Percentiles rank a stretch among this genome's conserved stretches.
Evolutionary conservation across 805 yeast species (phyloP).

Genomic region (Saccharomyces jurei): DNA sequence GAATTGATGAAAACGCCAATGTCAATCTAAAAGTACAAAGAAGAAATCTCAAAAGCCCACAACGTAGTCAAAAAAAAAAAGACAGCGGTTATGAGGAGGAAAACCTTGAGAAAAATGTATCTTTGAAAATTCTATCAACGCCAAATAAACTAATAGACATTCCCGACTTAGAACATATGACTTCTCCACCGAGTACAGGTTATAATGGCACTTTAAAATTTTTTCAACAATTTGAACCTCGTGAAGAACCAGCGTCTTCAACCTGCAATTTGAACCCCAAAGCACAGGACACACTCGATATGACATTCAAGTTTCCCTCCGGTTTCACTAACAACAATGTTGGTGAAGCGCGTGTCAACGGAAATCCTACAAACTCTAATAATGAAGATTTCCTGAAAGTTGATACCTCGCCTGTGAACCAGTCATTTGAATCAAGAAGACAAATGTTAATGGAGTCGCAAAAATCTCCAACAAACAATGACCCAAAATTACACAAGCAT

Average conservation of each 20-base stretch:
- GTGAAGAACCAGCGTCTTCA: neutral
- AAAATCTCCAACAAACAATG: conserved; percentile 5
- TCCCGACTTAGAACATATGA: conserved; percentile 18
- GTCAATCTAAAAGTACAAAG: conserved; percentile 27
- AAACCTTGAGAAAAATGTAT: conserved; percentile 2
- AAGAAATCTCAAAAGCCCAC: conserved; percentile 15
- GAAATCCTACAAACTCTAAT: neutral
- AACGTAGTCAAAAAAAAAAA: neutral
- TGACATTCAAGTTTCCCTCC: conserved; percentile 21
- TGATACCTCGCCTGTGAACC: conserved; percentile 6
- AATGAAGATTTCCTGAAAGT: conserved; percentile 15
- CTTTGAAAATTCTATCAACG: conserved; percentile 20
- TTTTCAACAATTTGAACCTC: conserved; percentile 18
- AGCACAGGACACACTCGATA: conserved; percentile 6
- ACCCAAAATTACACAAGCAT: conserved; percentile 17
- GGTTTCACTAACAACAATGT: neutral
- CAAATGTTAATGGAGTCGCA: conserved; percentile 7
- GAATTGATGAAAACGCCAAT: conserved; percentile 28
- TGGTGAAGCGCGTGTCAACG: neutral
- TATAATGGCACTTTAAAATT: conserved; percentile 18
- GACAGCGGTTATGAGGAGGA: neutral
- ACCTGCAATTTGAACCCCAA: neutral
- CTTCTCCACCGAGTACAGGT: conserved; percentile 9
- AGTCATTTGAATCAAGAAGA: conserved; percentile 19
- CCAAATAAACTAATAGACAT: conserved; percentile 24